Evolutionary conservation across 306 rosid species (phyloP), one percentile per base, ranked within the genome.

Genomic region (Medicago arabica): DNA sequence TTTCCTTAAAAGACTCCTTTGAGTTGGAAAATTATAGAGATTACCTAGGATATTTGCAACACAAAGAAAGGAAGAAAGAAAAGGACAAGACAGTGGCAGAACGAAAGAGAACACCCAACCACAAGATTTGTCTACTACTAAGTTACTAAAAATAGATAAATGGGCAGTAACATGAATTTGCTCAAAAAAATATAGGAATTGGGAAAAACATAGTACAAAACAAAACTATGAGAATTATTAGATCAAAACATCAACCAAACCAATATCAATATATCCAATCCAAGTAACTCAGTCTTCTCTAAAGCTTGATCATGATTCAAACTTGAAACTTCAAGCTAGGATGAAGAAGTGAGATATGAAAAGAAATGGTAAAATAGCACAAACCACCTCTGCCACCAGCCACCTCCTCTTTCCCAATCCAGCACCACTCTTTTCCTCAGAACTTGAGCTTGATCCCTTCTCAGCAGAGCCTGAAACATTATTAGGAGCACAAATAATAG

Each of bases 401-500:
- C 76, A 67, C 69, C 75, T 78, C 69, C 75, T 78, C 66, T 76
- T 82, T 71, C 79, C 76, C 74, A 46, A 76, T 5, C 80, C 82
- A 18, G 75, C 89, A 16, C 46, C 84, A 57, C 85, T 87, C 78
- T 80, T 88, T 12, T 25, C 86, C 9, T 81, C 72, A 18, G 85
- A 77, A 28, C 25, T 59, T 72, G 81, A 8, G 67, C 43, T 77
- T 76, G 88, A 23, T 39, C 84, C 85, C 41, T 72, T 59, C 55
- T 80, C 60, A 66, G 82, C 75, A 71, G 47, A 77, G 75, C 54
- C 80, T 68, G 19, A 14, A 16, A 64, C 87, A 54, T 64, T 50
- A 67, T 43, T 51, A 4, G 3, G 1, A 7, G 38, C 23, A 18
- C 8, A 23, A 14, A 21, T 59, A 3, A 21, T 71, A n/a, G n/a